These are phyloP conservation scores for Ceratocystis papillata DNA, from an alignment of 2,329 filamentous ascomycete species.

Conservation along the genomic window DNA sequence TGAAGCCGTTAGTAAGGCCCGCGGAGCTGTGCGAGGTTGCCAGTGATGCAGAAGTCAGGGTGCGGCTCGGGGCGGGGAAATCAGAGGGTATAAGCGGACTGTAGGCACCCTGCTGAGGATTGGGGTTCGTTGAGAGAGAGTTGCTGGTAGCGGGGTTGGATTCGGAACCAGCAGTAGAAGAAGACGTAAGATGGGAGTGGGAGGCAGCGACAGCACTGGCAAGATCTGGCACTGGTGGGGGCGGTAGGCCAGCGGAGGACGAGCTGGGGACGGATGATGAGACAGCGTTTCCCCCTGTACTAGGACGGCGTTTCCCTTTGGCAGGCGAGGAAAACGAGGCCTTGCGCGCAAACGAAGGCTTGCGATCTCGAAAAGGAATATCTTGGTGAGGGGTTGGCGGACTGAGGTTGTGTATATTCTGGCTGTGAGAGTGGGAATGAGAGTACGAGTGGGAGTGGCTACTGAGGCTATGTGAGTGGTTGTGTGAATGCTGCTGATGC, in stretches of 20 bases:
- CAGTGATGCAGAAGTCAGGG: slow-evolving; percentile 11
- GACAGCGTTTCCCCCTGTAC: slow-evolving; percentile 33
- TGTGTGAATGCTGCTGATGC: background rate
- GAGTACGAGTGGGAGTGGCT: background rate
- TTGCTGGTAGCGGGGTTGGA: background rate
- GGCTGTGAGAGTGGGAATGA: slow-evolving; percentile 1
- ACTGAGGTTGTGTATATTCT: slow-evolving; percentile 6
- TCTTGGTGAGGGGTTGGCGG: slow-evolving; percentile 9
- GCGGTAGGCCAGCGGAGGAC: slow-evolving; percentile 35
- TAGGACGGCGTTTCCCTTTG: slow-evolving; percentile 33
- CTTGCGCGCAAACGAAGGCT: slow-evolving; percentile 40
- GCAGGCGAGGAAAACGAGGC: slow-evolving; percentile 38
- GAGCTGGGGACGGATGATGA: slow-evolving; percentile 29
- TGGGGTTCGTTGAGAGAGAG: background rate
- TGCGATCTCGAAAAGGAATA: slow-evolving; percentile 37
- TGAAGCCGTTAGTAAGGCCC: slow-evolving; percentile 14
- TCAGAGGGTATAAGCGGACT: slow-evolving; percentile 23
- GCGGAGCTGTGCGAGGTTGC: slow-evolving; percentile 15
- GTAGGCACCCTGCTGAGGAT: slow-evolving; percentile 14
- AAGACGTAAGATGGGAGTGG: slow-evolving; percentile 30
- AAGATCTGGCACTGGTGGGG: slow-evolving; percentile 43
- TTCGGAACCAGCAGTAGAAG: slow-evolving; percentile 25
- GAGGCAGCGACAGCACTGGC: slow-evolving; percentile 37
- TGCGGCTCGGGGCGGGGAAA: slow-evolving; percentile 23
- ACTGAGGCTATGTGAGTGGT: background rate